A percentile compares a stretch with the other conserved stretches of the same genome.
Evolutionary conservation across 2,329 filamentous ascomycete species (phyloP).

Genomic region (Gaeumannomyces tritici): DNA sequence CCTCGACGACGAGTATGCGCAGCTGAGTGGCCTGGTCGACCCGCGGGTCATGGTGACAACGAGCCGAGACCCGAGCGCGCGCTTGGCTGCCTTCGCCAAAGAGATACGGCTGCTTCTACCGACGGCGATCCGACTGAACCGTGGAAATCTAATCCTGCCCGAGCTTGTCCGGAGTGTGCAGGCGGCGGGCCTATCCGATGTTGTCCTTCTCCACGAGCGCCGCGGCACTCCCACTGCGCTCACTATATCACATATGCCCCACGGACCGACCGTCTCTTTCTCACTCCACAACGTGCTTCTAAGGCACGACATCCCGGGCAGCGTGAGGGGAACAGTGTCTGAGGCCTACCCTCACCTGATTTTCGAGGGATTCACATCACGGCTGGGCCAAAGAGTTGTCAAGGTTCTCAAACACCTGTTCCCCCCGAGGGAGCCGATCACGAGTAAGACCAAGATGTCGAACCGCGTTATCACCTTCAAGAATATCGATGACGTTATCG

Average conservation of each 20-base stretch:
- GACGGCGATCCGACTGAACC: conserved; percentile 79
- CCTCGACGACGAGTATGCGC: conserved; percentile 81
- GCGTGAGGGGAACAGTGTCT: conserved; percentile 75
- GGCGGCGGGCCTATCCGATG: conserved; percentile 69
- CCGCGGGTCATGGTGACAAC: conserved; percentile 75
- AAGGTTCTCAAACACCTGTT: conserved; percentile 93
- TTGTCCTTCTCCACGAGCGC: conserved; percentile 85
- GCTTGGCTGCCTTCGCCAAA: conserved; percentile 84
- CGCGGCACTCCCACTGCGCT: conserved; percentile 85
- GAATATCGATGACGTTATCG: conserved; percentile 87
- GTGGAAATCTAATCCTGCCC: conserved; percentile 80
- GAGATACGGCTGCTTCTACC: conserved; percentile 68
- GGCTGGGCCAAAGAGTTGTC: conserved; percentile 70
- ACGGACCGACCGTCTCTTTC: conserved; percentile 77
- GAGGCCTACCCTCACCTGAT: conserved; percentile 92
- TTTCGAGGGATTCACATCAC: conserved; percentile 85
- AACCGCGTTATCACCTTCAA: conserved; percentile 88
- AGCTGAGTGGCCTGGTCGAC: conserved; percentile 84
- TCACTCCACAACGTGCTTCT: conserved; percentile 87
- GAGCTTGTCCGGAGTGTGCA: conserved; percentile 79
- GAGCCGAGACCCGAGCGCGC: conserved; percentile 74
- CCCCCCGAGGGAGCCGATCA: conserved; percentile 72
- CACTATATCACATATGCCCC: conserved; percentile 78
- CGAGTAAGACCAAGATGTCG: conserved; percentile 65
- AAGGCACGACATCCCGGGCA: conserved; percentile 84